Base-by-base conservation (phyloP, 1,284 basidiomycete genomes). In the Cutaneotrichosporon sp. region DNA sequence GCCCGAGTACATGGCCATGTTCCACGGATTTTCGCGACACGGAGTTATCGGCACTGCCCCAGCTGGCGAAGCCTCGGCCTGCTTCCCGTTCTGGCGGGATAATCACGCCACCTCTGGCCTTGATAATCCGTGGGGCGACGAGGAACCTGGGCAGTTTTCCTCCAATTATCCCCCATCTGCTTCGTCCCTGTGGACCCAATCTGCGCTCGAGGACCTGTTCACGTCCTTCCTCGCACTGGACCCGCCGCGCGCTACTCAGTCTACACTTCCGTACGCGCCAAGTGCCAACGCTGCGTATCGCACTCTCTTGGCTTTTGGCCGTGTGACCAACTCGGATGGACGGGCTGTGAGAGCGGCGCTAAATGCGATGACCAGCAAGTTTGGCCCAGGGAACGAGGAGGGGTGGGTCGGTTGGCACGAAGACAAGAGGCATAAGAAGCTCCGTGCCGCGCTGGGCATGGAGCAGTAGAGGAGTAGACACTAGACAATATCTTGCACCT, bases 1-100 rank as follows among this genome's bases (percentile, higher is more conserved):
- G 1, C 49, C 52, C 2, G 71, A 74, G 38, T 92, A 85, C 66
- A 80, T 85, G 12, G 80, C 82, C 8, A 71, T 92, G 22, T 90
- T 92, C 67, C 77, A 85, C 8, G 89, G 87, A 0, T 92, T 90
- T 68, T 76, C 79, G 7, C 79, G 81, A n/a, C 64, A 62, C 43
- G 72, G 69, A 5, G 52, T 54, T 9, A 46, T 64, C 3, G 60
- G 60, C 10, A 3, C 34, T 0, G 52, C 27, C 11, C 52, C 53
- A 2, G 42, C 46, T 0, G 63, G 61, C 3, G 51, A 54, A 14
- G 49, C 57, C 16, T 37, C 48, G 6, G 27, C 42, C 10, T 38
- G 51, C 32, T 60, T 57, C 26, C 57, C 55, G 20, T 34, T 44
- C 17, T 54, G 50, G 49, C 41, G 17, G 22, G 37, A 56, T 20